Percentiles rank a stretch among this genome's conserved stretches.
phyloP scores from a whole-genome alignment of 1,284 basidiomycete species.

The Entoloma clypeatum region DNA sequence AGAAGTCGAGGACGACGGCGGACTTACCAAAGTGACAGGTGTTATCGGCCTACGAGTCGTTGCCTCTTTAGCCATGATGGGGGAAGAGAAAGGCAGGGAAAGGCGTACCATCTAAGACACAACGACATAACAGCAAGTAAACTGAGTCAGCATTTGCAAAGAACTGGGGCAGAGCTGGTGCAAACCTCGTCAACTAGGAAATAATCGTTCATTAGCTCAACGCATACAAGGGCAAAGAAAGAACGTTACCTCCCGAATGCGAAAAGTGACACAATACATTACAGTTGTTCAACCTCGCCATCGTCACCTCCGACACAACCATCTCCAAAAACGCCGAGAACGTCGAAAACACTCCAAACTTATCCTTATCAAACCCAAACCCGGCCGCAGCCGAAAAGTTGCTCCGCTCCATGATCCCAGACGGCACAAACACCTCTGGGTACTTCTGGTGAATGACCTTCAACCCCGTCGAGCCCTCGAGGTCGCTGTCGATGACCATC shows the following conservation, averaged over 20 bases:
- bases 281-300: slow-evolving; percentile 83
- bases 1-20: not conserved
- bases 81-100: not conserved
- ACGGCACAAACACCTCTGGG: slow-evolving; percentile 80
- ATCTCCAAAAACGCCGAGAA: slow-evolving; percentile 89
- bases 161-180: not conserved
- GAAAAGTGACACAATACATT: slow-evolving; percentile 86
- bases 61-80: slow-evolving; percentile 4
- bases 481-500: slow-evolving; percentile 83
- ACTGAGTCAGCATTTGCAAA: slow-evolving; percentile 2
- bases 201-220: slow-evolving; percentile 7
- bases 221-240: slow-evolving; percentile 4
- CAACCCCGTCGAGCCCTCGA: slow-evolving; percentile 83
- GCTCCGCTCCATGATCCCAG: slow-evolving; percentile 81
- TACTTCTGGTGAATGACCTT: slow-evolving; percentile 85
- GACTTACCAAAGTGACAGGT: slow-evolving; percentile 67
- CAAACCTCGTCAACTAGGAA: slow-evolving; percentile 56
- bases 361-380: slow-evolving; percentile 73
- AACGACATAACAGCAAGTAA: not conserved
- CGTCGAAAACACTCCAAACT: slow-evolving; percentile 81
- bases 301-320: slow-evolving; percentile 84
- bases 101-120: slow-evolving; percentile 27
- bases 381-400: slow-evolving; percentile 84
- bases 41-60: slow-evolving; percentile 63
- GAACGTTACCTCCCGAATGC: slow-evolving; percentile 72